Base-by-base conservation (phyloP, 2,329 filamentous ascomycete species). In the Coniochaeta pulveracea region DNA sequence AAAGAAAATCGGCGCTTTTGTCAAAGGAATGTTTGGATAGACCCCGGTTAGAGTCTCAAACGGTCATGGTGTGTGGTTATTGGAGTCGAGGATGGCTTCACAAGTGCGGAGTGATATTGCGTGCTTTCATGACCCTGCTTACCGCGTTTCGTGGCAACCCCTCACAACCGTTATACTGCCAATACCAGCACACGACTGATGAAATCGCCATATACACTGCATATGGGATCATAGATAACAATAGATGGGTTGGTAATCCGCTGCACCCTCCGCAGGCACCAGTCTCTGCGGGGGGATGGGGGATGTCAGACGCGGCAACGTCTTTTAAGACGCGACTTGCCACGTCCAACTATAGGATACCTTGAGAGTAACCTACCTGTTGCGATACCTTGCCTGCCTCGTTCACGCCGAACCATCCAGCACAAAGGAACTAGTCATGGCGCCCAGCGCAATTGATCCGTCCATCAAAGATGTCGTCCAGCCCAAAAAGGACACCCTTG, bases 401-500 rank as follows among this genome's bases (percentile, higher is more conserved):
- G 6, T 6, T 26, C 6, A n/a, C 24, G 6, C 24, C 15, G n/a
- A 5, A 14, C 11, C 15, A n/a, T n/a, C 15, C 8, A 27, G 16
- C 10, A 5, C 10, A 14, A 12, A 14, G 15, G 16, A 4, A 31
- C 23, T 37, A 12, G 47, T 9, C 1, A 68, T 66, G 64, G 60
- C 56, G 3, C 75, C 75, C 7, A 64, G 66, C 43, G 65, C 76
- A 24, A 77, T 83, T 42, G 62, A 75, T 35, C 56, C 72, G 5
- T 58, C 62, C 22, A 82, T 84, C 39, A 66, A 66, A 24, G 80
- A 85, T 47, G 69, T 75, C 10, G 69, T 66, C 6, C 55, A 68
- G 38, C 79, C 69, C 1, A 64, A 56, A 40, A 84, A 82, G 45
- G 76, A 83, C 47, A 75, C 57, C 0, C 60, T 85, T 1, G 64